Evolutionary conservation across 1,139 yeast genomes (phyloP).

Genomic region (Hansenula sp.): DNA sequence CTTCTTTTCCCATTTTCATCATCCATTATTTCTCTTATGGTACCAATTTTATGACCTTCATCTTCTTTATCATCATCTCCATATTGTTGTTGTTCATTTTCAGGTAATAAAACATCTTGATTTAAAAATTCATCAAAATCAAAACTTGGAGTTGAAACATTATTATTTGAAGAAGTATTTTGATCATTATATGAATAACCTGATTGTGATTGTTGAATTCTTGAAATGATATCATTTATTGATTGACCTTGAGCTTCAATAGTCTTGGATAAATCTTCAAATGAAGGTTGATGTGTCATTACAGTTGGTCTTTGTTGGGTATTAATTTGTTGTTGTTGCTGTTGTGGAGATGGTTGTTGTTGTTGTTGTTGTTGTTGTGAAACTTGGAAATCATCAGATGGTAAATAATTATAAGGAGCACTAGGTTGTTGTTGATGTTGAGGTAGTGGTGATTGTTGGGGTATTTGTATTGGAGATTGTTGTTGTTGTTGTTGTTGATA

Average conservation of each 20-base stretch:
- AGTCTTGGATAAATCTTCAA: conserved; percentile 16
- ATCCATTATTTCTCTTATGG: too few relatives aligned
- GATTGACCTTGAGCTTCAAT: conserved; percentile 22
- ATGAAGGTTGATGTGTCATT: conserved; percentile 6
- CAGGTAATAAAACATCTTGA: conserved; percentile 8
- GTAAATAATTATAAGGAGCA: neutral
- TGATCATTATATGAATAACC: too few relatives aligned
- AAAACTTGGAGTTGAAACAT: neutral
- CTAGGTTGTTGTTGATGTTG: neutral
- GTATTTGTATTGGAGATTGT: neutral
- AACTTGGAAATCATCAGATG: conserved; percentile 1
- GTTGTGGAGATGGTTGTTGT: neutral
- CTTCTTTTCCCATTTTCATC: too few relatives aligned
- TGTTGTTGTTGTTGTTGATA: conserved; percentile 2
- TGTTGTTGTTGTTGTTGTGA: conserved; percentile 1
- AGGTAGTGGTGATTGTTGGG: neutral
- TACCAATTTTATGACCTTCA: conserved; percentile 7
- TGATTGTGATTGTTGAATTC: conserved; percentile 9
- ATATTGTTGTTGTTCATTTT: neutral
- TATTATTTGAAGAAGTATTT: neutral
- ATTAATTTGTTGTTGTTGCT: neutral
- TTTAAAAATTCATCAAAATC: conserved; percentile 18
- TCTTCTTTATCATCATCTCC: conserved; percentile 4
- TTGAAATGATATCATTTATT: conserved; percentile 18
- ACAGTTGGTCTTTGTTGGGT: conserved; percentile 5